Percentiles rank a stretch among this genome's conserved stretches.
Conservation (phyloP, 176 grass and related monocot genomes). For the Pharus latifolius region DNA sequence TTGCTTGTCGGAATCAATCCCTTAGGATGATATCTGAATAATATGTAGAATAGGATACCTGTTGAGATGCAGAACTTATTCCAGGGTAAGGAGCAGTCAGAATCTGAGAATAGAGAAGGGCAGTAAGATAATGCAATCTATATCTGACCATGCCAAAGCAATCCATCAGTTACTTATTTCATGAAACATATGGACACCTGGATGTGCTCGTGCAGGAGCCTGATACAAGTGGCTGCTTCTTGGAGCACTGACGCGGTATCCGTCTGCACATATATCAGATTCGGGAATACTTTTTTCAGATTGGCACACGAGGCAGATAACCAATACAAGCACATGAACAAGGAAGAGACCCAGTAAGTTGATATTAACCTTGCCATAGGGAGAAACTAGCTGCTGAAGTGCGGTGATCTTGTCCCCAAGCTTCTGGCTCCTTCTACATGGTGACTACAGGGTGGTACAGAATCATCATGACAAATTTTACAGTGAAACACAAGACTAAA, state of each 20-base stretch:
- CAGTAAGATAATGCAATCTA: not conserved
- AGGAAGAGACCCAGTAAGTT: not conserved
- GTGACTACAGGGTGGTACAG: conserved; percentile 6
- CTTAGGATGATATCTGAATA: not conserved
- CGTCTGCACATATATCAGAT: conserved; percentile 26
- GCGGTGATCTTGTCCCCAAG: conserved; percentile 62
- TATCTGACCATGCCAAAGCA: not conserved
- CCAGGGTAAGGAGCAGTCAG: conserved; percentile 21
- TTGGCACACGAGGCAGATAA: not conserved
- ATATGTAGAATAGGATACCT: not conserved
- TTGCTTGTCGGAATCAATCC: not conserved
- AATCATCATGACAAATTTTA: not conserved
- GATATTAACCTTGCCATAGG: conserved; percentile 55
- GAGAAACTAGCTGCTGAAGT: conserved; percentile 76
- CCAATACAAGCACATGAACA: not conserved
- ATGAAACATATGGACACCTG: conserved; percentile 12
- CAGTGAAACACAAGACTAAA: not conserved
- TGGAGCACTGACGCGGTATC: conserved; percentile 76
- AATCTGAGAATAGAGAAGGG: not conserved
- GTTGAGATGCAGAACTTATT: not conserved
- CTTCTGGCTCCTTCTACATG: conserved; percentile 63
- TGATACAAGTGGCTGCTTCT: conserved; percentile 54
- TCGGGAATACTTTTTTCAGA: not conserved
- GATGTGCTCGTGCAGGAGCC: conserved; percentile 53
- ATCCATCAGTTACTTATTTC: not conserved